phyloP scores from a whole-genome alignment of 2,329 filamentous ascomycete species.

The Trichoderma cornu-damae region DNA sequence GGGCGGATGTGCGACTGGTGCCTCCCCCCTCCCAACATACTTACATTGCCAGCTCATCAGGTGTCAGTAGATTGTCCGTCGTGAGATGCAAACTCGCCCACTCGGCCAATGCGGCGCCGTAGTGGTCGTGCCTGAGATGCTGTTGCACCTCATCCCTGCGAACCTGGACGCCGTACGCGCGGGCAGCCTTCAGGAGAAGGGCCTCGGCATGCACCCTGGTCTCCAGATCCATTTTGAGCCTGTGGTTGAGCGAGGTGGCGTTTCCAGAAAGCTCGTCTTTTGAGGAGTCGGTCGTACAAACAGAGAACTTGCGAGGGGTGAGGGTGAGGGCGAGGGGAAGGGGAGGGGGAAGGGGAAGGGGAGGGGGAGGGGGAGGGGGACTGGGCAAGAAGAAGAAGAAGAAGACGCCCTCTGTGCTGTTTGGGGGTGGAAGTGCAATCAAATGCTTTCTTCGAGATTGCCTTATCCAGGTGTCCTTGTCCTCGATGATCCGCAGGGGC shows the following conservation, averaged over 20 bases:
- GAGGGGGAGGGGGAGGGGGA: neutral
- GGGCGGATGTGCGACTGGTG: constrained; percentile 15
- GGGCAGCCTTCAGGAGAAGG: constrained; percentile 32
- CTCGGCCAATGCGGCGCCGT: constrained; percentile 36
- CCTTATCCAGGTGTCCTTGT: neutral
- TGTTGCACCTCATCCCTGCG: constrained; percentile 36
- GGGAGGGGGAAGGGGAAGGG: neutral
- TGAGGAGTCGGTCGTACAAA: constrained; percentile 23
- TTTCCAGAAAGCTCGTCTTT: constrained; percentile 15
- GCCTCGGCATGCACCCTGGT: constrained; percentile 30
- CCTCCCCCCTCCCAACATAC: too few species aligned
- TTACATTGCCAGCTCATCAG: constrained; percentile 51
- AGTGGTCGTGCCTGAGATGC: constrained; percentile 34
- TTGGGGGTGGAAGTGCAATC: neutral
- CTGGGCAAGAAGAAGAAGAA: neutral
- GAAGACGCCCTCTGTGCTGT: neutral
- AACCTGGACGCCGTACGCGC: constrained; percentile 30
- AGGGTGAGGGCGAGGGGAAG: neutral
- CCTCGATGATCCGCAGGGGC: too few species aligned
- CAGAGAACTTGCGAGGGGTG: too few species aligned
- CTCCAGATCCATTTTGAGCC: constrained; percentile 28
- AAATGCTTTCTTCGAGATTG: neutral
- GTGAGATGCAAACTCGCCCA: constrained; percentile 49
- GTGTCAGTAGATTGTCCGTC: constrained; percentile 48
- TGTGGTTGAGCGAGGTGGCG: constrained; percentile 32